Conservation (phyloP, 106 monocot species). For the Triglochin maritima region DNA sequence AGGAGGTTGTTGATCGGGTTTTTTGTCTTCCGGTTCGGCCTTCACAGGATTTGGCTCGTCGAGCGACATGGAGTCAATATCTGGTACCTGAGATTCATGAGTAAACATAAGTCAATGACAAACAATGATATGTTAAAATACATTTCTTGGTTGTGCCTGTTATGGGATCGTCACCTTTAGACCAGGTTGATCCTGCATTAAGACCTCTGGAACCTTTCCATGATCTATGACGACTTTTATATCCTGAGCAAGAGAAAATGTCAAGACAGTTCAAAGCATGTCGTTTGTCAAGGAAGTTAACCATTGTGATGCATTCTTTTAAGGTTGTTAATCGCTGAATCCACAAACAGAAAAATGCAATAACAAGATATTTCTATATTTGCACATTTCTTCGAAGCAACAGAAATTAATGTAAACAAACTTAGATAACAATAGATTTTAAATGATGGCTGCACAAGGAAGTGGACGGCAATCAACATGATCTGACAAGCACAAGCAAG, state of each 20-base stretch:
- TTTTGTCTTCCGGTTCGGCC: slow-evolving; percentile 5
- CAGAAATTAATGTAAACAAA: no score
- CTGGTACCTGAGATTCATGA: slow-evolving; percentile 4
- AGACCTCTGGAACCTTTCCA: neutral
- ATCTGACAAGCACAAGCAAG: no score
- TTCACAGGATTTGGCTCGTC: slow-evolving; percentile 3
- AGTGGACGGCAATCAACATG: no score
- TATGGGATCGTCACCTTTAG: neutral
- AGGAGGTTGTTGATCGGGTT: slow-evolving; percentile 6
- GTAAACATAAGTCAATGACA: neutral
- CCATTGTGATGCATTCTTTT: neutral
- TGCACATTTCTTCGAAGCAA: no score
- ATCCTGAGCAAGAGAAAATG: neutral
- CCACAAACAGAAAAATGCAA: neutral
- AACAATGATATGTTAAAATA: slow-evolving; percentile 1
- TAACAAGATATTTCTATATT: neutral
- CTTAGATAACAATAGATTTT: no score
- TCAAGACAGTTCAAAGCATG: neutral
- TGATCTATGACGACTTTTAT: slow-evolving; percentile 3
- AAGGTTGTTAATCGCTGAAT: neutral
- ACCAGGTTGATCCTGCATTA: neutral
- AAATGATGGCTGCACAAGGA: no score
- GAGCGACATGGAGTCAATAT: neutral
- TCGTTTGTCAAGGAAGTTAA: neutral
- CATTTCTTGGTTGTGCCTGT: neutral